A percentile compares a stretch with the other conserved stretches of the same genome.
Conservation (phyloP, 768 basidiomycete genomes). For the Rhodosporidiobolus sp. region DNA sequence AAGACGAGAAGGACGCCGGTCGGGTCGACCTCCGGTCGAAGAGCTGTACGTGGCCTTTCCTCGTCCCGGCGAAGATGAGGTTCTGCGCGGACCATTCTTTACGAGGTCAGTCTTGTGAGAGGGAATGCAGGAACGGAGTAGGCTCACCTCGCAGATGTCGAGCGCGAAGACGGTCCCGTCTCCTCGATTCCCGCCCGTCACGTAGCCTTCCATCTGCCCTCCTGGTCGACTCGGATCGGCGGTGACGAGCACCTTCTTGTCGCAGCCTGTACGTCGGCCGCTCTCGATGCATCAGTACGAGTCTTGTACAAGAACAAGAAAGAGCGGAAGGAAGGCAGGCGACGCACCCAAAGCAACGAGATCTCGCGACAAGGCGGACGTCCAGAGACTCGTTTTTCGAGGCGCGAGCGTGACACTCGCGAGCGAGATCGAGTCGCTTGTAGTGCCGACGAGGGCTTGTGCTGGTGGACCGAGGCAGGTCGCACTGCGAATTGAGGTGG, state of each 20-base stretch:
- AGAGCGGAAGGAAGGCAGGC: too few species aligned
- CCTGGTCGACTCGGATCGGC: background rate
- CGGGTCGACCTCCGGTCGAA: slow-evolving; percentile 21
- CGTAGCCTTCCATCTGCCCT: slow-evolving; percentile 17
- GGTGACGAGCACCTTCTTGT: slow-evolving; percentile 29
- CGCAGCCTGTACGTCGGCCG: slow-evolving; percentile 19
- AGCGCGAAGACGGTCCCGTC: slow-evolving; percentile 37
- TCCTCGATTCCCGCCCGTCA: slow-evolving; percentile 20
- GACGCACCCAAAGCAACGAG: slow-evolving; percentile 30
- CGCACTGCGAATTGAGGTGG: slow-evolving; percentile 2
- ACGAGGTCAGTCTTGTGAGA: background rate
- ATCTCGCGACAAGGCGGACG: slow-evolving; percentile 23
- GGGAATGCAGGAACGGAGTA: background rate
- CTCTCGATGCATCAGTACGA: too few species aligned
- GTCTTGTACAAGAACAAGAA: too few species aligned
- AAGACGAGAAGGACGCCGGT: background rate
- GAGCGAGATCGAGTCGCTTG: slow-evolving; percentile 24
- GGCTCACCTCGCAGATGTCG: slow-evolving; percentile 27
- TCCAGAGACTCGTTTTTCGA: slow-evolving; percentile 35
- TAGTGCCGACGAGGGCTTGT: slow-evolving; percentile 30
- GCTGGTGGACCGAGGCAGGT: slow-evolving; percentile 33
- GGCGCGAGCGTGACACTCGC: slow-evolving; percentile 37
- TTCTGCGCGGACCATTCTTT: background rate
- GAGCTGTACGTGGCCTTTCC: slow-evolving; percentile 13
- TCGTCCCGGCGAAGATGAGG: slow-evolving; percentile 22